These are phyloP conservation scores for Umbilicus rupestris DNA, from an alignment of 164 flowering plant species.

Conservation along the genomic window DNA sequence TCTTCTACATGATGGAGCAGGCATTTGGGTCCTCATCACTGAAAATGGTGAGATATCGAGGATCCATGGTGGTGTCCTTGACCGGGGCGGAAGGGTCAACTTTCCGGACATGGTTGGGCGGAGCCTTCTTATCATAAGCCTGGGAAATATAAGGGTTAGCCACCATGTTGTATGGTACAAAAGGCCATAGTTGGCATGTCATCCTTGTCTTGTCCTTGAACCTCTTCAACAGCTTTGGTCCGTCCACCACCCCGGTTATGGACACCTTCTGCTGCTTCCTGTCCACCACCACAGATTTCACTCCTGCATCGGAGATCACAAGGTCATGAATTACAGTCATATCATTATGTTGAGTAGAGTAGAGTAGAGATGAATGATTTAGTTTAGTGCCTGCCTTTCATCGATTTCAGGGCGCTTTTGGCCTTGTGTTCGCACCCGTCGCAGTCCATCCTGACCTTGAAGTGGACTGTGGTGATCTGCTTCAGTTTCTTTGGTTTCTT, in stretches of 20 bases:
- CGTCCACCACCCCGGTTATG: constrained; percentile 63
- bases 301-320: constrained; percentile 31
- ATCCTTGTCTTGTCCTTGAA: constrained; percentile 53
- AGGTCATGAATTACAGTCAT: too few relatives aligned
- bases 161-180: constrained; percentile 60
- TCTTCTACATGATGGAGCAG: constrained; percentile 60
- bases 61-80: constrained; percentile 36
- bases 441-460: constrained; percentile 84
- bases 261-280: constrained; percentile 73
- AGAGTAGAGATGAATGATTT: too few relatives aligned
- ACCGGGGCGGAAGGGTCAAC: constrained; percentile 25
- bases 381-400: constrained; percentile 41
- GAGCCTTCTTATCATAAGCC: constrained; percentile 87
- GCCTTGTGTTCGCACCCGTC: constrained; percentile 73
- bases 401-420: constrained; percentile 47
- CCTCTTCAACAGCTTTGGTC: constrained; percentile 55
- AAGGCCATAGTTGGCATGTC: constrained; percentile 78
- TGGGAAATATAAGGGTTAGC: constrained; percentile 57
- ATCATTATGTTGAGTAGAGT: too few relatives aligned
- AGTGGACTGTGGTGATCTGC: constrained; percentile 52
- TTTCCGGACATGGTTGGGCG: constrained; percentile 51
- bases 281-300: constrained; percentile 58
- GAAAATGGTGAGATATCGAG: constrained; percentile 50
- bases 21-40: constrained; percentile 87
- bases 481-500: constrained; percentile 43